phyloP scores from a whole-genome alignment of 208 protist species.

The Leishmania amazonensis region DNA sequence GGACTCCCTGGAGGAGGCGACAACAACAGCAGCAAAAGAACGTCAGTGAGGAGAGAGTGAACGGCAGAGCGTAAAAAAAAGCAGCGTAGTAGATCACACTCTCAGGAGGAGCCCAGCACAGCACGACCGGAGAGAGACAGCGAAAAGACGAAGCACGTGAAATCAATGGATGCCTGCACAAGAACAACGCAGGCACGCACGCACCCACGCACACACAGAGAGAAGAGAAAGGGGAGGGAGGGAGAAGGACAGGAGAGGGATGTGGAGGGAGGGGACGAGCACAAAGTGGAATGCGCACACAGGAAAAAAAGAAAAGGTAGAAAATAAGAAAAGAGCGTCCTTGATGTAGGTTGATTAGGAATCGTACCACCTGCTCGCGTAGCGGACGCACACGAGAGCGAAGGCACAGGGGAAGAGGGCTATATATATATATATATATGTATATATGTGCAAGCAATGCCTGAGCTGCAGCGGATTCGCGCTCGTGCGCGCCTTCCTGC shows the following conservation, averaged over 20 bases:
- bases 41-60: background rate
- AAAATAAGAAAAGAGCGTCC: background rate
- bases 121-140: background rate
- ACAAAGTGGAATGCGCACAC: background rate
- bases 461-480: background rate
- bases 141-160: slow-evolving; percentile 6
- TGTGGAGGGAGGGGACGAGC: background rate
- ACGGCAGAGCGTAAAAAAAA: background rate
- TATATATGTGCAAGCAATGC: background rate
- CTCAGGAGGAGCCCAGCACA: background rate
- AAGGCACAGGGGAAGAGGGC: background rate
- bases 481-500: background rate
- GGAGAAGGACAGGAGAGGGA: background rate
- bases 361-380: background rate
- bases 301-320: background rate
- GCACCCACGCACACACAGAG: background rate
- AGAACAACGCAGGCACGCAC: background rate
- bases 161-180: background rate
- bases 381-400: background rate
- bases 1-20: background rate
- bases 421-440: background rate
- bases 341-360: background rate
- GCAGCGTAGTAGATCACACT: background rate
- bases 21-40: background rate
- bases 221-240: slow-evolving; percentile 4